Percentiles rank a stretch among this genome's conserved stretches.
Conservation (phyloP, 257 asterid species). For the Nicotiana tabacum region DNA sequence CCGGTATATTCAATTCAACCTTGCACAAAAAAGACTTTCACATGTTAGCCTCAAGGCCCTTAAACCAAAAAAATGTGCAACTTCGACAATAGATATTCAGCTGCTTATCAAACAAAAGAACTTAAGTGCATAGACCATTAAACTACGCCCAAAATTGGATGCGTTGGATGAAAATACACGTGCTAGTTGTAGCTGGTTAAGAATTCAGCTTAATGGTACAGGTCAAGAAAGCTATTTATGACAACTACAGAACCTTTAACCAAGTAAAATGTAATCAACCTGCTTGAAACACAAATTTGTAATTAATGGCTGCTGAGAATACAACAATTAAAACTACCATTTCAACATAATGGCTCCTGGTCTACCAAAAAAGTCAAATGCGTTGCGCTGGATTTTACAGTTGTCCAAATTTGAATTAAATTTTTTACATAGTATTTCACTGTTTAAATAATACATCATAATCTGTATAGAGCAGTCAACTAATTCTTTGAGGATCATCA, state of each 20-base stretch:
- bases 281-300: not conserved
- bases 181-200: not conserved
- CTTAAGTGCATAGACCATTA: not conserved
- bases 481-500: not conserved
- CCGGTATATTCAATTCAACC: constrained; percentile 55
- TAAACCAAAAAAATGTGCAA: not conserved
- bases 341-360: not conserved
- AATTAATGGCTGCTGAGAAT: not conserved
- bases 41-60: not conserved
- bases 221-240: constrained; percentile 3
- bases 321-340: not conserved
- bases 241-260: not conserved
- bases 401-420: no score
- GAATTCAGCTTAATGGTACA: not conserved
- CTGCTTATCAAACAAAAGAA: not conserved
- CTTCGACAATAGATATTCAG: not conserved
- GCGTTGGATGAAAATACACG: not conserved
- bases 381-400: not conserved
- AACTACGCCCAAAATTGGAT: not conserved
- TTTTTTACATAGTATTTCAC: not conserved
- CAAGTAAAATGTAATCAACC: not conserved
- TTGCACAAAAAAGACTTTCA: constrained; percentile 18
- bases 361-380: not conserved
- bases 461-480: not conserved
- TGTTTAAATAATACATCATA: not conserved